phyloP scores from a whole-genome alignment of 148 eudicot genomes.

The Amaranthus cruentus region DNA sequence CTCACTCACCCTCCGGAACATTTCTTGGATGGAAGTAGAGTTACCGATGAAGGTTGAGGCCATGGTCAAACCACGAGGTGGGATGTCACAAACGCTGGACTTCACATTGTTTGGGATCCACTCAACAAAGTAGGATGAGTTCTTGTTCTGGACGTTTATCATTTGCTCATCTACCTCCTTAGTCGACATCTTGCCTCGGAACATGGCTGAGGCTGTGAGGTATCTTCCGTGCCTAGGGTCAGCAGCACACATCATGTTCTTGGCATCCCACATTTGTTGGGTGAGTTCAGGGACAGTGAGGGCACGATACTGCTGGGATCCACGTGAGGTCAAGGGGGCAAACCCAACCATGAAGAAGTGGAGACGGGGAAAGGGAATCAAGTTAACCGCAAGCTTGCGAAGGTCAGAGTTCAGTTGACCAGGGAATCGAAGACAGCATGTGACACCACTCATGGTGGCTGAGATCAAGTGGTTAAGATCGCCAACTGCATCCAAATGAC shows the following conservation, averaged over 20 bases:
- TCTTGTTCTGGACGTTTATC: too few relatives aligned
- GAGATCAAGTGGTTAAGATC: constrained; percentile 15
- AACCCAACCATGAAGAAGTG: constrained; percentile 59
- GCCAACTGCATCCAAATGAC: constrained; percentile 34
- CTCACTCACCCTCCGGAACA: constrained; percentile 79
- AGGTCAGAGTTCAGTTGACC: too few relatives aligned
- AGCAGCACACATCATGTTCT: constrained; percentile 77
- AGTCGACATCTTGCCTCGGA: constrained; percentile 46
- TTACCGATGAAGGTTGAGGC: constrained; percentile 66
- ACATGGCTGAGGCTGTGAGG: constrained; percentile 56
- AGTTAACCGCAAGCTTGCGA: too few relatives aligned
- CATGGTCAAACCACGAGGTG: constrained; percentile 63
- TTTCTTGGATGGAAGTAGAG: constrained; percentile 70
- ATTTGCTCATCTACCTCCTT: constrained; percentile 13
- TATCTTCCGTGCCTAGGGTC: constrained; percentile 59
- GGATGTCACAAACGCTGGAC: constrained; percentile 72
- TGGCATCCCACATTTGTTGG: constrained; percentile 73
- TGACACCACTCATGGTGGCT: too few relatives aligned
- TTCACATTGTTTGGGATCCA: constrained; percentile 81
- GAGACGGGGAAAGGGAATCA: constrained; percentile 17
- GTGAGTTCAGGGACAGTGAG: constrained; percentile 66
- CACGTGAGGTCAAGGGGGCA: constrained; percentile 52
- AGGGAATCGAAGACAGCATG: too few relatives aligned
- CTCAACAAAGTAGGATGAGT: neutral
- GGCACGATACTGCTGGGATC: constrained; percentile 61